Base-by-base conservation (phyloP, 768 basidiomycete species). In the Pholiota molesta region DNA sequence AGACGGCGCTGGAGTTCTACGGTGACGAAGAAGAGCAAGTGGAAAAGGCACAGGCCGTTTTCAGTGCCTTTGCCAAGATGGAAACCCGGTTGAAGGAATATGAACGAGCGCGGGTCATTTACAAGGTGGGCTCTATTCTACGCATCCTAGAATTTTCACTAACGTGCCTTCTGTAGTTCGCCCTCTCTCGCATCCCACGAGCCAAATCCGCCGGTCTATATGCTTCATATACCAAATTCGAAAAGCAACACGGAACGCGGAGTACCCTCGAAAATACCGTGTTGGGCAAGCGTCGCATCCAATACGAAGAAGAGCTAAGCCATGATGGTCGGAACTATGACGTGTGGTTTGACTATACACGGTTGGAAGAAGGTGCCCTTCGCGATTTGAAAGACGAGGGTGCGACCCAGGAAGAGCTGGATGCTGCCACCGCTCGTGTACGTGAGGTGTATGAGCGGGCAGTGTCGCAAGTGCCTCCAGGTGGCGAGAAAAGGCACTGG, bases 11-110 rank as follows among this genome's bases (percentile, higher is more conserved):
- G n/a, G 88, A 93, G 72, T 95, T 93, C 75, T 95, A 88, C 68
- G 91, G 91, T 2, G 93, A 95, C 66, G 92, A 92, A 47, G 92
- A 91, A 69, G 91, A 92, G 71, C 90, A 94, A 68, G 84, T 95
- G n/a, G 97, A 97, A 72, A 97, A 97, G 78, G 95, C 95, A 5
- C 97, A 99, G 74, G 91, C 90, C 5, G 94, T 97, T 5, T 97
- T 96, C 73, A 88, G 85, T 56, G 88, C 92, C 2, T 97, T 99
- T 75, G 96, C 96, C 0, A 94, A 93, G 78, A 98, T 99, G 95
- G 97, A 99, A 78, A 97, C 88, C 7, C 82, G 97, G 57, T 72
- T 95, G 70, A 99, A 98, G 77, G 97, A 99, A 77, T 97, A 88
- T 73, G 97, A 99, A 60, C 90, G 97, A 42, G 96, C 97, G 3